Percentiles rank a stretch among this genome's conserved stretches.
Evolutionary conservation across 2,329 filamentous ascomycete species (phyloP).

Genomic region (Colletotrichum spinosum): DNA sequence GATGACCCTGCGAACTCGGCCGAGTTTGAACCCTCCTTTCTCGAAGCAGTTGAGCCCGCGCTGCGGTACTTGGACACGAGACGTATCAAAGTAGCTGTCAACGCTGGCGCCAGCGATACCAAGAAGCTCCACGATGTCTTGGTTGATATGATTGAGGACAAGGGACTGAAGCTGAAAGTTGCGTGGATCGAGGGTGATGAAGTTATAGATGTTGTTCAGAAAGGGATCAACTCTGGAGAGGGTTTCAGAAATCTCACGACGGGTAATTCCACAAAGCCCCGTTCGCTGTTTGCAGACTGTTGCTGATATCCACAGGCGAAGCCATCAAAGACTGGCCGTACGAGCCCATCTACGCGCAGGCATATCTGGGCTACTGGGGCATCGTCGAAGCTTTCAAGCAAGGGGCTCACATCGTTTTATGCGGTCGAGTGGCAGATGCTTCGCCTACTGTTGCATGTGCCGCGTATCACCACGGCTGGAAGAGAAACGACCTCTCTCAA

Average conservation of each 20-base stretch:
- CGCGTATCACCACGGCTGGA: constrained; percentile 64
- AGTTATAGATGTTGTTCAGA: constrained; percentile 44
- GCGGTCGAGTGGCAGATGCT: constrained; percentile 57
- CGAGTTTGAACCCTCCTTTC: constrained; percentile 49
- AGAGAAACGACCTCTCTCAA: constrained; percentile 53
- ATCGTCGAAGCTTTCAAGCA: constrained; percentile 56
- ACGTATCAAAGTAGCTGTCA: constrained; percentile 52
- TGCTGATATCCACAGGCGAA: not conserved
- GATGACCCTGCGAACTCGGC: constrained; percentile 19
- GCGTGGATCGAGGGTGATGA: constrained; percentile 54
- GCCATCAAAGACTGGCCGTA: constrained; percentile 36
- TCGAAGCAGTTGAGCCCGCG: constrained; percentile 56
- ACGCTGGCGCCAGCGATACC: constrained; percentile 54
- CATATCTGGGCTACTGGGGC: constrained; percentile 61
- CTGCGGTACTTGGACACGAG: constrained; percentile 49
- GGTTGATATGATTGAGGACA: constrained; percentile 44
- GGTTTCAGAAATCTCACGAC: constrained; percentile 29
- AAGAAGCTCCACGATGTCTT: constrained; percentile 46
- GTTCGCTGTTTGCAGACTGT: too few relatives aligned
- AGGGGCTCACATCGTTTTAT: constrained; percentile 56
- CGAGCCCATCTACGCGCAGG: constrained; percentile 50
- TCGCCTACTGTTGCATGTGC: constrained; percentile 63
- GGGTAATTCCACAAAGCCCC: not conserved
- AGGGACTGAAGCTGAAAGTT: constrained; percentile 46
- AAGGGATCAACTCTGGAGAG: constrained; percentile 18